These are phyloP conservation scores for Xylaria multiplex DNA, from an alignment of 2,329 filamentous ascomycete genomes.

Conservation along the genomic window DNA sequence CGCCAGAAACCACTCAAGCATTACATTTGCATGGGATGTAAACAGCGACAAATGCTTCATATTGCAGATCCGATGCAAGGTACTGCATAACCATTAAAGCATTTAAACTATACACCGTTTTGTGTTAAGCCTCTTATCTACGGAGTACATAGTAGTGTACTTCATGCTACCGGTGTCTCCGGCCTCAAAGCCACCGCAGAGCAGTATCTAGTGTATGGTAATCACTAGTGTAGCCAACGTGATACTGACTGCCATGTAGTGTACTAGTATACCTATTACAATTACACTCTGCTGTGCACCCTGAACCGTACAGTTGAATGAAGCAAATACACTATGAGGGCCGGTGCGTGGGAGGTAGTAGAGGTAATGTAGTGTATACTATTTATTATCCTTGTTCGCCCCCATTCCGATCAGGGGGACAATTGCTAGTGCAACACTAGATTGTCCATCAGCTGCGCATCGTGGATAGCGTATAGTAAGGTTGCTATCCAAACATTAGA, in stretches of 20 bases:
- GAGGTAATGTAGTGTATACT: not conserved
- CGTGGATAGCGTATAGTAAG: not conserved
- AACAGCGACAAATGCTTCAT: not conserved
- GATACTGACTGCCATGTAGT: too few relatives aligned
- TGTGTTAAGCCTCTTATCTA: too few relatives aligned
- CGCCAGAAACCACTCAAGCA: not conserved
- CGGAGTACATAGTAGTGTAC: too few relatives aligned
- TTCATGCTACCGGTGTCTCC: not conserved
- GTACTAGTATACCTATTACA: too few relatives aligned
- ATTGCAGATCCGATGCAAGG: constrained; percentile 19
- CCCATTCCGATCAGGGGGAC: not conserved
- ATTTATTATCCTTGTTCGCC: constrained; percentile 1
- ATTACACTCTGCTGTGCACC: too few relatives aligned
- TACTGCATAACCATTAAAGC: constrained; percentile 4
- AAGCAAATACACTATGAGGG: not conserved
- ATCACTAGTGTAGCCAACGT: too few relatives aligned
- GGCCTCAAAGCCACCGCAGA: not conserved
- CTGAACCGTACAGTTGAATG: too few relatives aligned
- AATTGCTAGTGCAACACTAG: not conserved
- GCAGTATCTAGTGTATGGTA: too few relatives aligned
- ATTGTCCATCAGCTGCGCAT: not conserved
- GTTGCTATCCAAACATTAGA: not conserved
- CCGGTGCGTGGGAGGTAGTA: too few relatives aligned
- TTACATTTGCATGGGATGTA: constrained; percentile 7
- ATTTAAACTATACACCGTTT: not conserved